These are phyloP conservation scores for Evernia prunastri DNA, from an alignment of 495 filamentous ascomycete species.

Conservation along the genomic window DNA sequence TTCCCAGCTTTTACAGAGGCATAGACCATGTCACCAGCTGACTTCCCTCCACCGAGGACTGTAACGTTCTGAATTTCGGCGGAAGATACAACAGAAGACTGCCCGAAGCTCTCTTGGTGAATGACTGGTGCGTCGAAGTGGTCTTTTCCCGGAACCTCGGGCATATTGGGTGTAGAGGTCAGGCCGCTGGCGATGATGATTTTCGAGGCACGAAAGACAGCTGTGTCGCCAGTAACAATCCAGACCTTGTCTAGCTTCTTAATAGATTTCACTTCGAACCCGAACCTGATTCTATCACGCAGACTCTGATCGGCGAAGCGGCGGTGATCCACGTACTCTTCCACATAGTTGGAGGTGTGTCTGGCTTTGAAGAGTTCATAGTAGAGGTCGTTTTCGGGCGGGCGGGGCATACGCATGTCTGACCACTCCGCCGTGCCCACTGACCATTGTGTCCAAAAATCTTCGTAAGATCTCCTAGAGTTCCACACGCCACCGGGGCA, in stretches of 20 bases:
- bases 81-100: conserved; percentile 28
- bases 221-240: conserved; percentile 20
- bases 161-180: conserved; percentile 36
- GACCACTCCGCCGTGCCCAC: conserved; percentile 36
- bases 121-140: conserved; percentile 34
- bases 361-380: conserved; percentile 36
- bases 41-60: conserved; percentile 40
- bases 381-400: conserved; percentile 29
- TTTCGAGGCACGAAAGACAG: conserved; percentile 28
- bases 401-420: conserved; percentile 31
- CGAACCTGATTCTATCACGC: conserved; percentile 30
- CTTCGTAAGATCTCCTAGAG: conserved; percentile 30
- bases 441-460: conserved; percentile 40
- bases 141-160: conserved; percentile 27
- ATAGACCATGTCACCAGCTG: conserved; percentile 41
- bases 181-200: conserved; percentile 39
- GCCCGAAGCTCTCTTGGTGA: conserved; percentile 39
- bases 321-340: conserved; percentile 36
- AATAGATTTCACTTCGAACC: conserved; percentile 29
- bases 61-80: conserved; percentile 27
- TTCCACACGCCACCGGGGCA: conserved; percentile 36
- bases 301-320: conserved; percentile 29
- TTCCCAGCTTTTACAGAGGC: conserved; percentile 34
- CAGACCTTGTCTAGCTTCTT: conserved; percentile 28
- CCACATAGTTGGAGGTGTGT: conserved; percentile 38